phyloP scores from a whole-genome alignment of 1,139 yeast species.

The Schwanniomyces etchellsii region DNA sequence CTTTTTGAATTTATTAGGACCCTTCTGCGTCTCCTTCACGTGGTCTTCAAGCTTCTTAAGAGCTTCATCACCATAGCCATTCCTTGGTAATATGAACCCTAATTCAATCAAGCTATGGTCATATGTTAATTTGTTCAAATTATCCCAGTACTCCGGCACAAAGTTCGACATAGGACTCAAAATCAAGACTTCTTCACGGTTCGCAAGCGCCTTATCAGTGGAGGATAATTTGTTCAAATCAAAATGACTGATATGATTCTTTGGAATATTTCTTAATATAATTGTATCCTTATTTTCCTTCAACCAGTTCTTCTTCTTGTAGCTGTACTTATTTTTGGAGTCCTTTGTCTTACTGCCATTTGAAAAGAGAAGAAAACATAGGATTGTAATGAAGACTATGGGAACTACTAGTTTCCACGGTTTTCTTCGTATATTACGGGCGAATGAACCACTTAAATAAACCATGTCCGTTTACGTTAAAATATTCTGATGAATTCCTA shows the following conservation, averaged over 20 bases:
- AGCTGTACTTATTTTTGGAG: constrained; percentile 35
- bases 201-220: constrained; percentile 61
- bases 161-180: constrained; percentile 87
- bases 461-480: constrained; percentile 6
- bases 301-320: constrained; percentile 47
- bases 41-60: constrained; percentile 65
- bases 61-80: constrained; percentile 73
- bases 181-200: constrained; percentile 76
- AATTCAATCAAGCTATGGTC: constrained; percentile 82
- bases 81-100: constrained; percentile 87
- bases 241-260: constrained; percentile 78
- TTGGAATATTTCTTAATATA: constrained; percentile 58
- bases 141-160: constrained; percentile 82
- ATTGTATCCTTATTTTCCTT: constrained; percentile 39
- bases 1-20: constrained; percentile 64
- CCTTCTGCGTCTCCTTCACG: constrained; percentile 53
- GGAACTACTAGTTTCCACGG: constrained; percentile 47
- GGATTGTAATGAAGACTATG: constrained; percentile 31
- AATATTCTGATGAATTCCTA: too few species aligned
- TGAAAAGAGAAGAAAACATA: constrained; percentile 39
- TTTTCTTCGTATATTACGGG: constrained; percentile 57
- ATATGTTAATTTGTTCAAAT: constrained; percentile 64
- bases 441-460: constrained; percentile 22
- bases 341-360: constrained; percentile 16
- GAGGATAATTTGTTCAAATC: constrained; percentile 74